Conservation (phyloP, 768 basidiomycete species). For the Hericium alpestre region DNA sequence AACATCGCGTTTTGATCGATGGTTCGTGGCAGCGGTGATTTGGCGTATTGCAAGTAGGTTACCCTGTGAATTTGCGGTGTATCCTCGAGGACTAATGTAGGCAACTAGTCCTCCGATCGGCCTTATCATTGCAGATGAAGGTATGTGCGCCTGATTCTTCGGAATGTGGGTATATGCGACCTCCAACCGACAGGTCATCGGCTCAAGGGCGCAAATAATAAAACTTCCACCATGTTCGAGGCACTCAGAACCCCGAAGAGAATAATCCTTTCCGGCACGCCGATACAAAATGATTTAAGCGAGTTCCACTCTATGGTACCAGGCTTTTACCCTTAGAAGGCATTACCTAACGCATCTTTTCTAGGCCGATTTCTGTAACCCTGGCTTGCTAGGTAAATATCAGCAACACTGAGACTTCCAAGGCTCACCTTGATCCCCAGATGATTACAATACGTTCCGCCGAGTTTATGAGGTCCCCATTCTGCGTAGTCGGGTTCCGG, state of each 20-base stretch:
- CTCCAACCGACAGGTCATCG: slow-evolving; percentile 54
- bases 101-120: slow-evolving; percentile 73
- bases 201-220: slow-evolving; percentile 83
- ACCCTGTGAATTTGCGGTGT: too few species aligned
- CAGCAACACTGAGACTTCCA: background rate
- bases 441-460: slow-evolving; percentile 66
- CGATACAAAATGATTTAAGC: slow-evolving; percentile 90
- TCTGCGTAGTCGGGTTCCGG: slow-evolving; percentile 72
- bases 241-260: slow-evolving; percentile 63
- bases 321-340: slow-evolving; percentile 8
- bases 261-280: slow-evolving; percentile 90
- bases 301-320: slow-evolving; percentile 94
- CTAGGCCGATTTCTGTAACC: slow-evolving; percentile 90
- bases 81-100: too few species aligned
- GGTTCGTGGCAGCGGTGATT: slow-evolving; percentile 32
- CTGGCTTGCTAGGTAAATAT: slow-evolving; percentile 66
- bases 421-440: slow-evolving; percentile 24
- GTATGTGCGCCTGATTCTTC: slow-evolving; percentile 23
- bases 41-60: slow-evolving; percentile 55
- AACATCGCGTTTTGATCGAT: too few species aligned
- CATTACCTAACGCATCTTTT: background rate
- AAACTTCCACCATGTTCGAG: slow-evolving; percentile 82
- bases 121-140: slow-evolving; percentile 93
- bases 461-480: slow-evolving; percentile 84
- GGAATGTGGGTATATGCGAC: background rate